Evolutionary conservation across 2,329 filamentous ascomycete genomes (phyloP).

Genomic region (Xylaria arbuscula): DNA sequence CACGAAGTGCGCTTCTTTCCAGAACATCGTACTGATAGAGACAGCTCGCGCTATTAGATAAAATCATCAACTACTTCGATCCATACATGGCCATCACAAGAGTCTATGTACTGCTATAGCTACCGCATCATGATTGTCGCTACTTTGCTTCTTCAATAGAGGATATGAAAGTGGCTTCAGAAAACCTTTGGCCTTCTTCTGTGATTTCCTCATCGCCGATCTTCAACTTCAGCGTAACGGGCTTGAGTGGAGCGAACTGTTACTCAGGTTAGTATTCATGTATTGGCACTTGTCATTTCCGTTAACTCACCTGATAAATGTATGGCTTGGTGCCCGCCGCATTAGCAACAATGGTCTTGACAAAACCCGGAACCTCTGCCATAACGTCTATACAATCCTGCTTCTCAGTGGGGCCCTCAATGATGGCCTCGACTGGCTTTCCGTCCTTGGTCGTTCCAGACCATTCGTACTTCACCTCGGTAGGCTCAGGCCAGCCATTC

Average conservation of each 20-base stretch:
- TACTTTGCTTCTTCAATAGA: conserved; percentile 49
- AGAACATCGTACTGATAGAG: conserved; percentile 14
- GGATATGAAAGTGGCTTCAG: conserved; percentile 96
- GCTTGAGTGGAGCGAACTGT: conserved; percentile 75
- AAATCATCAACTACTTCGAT: conserved; percentile 14
- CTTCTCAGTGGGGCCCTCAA: conserved; percentile 74
- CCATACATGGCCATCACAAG: conserved; percentile 27
- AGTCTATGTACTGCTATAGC: conserved; percentile 18
- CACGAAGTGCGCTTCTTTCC: conserved; percentile 25
- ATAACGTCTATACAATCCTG: conserved; percentile 93
- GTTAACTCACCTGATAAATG: conserved; percentile 82
- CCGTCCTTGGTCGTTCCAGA: conserved; percentile 80
- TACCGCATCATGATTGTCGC: conserved; percentile 15
- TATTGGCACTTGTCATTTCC: not conserved
- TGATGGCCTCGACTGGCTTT: conserved; percentile 73
- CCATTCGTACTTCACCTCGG: conserved; percentile 80
- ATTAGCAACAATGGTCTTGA: conserved; percentile 91
- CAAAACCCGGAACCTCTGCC: conserved; percentile 93
- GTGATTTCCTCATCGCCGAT: conserved; percentile 80
- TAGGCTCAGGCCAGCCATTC: conserved; percentile 91
- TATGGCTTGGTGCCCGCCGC: conserved; percentile 95
- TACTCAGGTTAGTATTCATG: conserved; percentile 33
- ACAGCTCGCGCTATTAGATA: conserved; percentile 8
- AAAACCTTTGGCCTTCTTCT: conserved; percentile 83
- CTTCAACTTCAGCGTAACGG: conserved; percentile 82